Percentiles rank a stretch among this genome's conserved stretches.
These are phyloP conservation scores for Leptographium radiaticola DNA, from an alignment of 2,329 filamentous ascomycete species.

Conservation along the genomic window DNA sequence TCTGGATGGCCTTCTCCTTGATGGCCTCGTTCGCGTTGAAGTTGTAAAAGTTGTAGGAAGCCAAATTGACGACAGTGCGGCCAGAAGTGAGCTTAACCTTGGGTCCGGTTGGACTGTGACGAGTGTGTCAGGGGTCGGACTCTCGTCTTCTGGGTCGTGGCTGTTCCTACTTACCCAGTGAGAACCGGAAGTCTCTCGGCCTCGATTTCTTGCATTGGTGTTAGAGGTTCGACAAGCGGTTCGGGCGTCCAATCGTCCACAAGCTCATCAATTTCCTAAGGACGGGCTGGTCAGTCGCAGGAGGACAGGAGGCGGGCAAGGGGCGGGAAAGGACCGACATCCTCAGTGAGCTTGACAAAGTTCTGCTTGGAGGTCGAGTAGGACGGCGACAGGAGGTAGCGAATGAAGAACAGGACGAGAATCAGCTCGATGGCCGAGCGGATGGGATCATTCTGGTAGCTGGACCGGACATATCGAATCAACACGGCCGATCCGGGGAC, in stretches of 20 bases:
- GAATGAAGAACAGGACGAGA: slow-evolving; percentile 86
- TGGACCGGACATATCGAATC: slow-evolving; percentile 88
- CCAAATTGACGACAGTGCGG: slow-evolving; percentile 83
- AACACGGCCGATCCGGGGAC: slow-evolving; percentile 90
- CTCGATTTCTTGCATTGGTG: slow-evolving; percentile 64
- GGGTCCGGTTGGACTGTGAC: slow-evolving; percentile 65
- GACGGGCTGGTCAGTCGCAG: neutral
- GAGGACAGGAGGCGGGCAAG: slow-evolving; percentile 18
- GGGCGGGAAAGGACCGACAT: slow-evolving; percentile 27
- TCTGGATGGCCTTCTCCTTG: slow-evolving; percentile 90
- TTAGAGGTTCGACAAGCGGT: slow-evolving; percentile 66
- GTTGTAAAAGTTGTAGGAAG: slow-evolving; percentile 96
- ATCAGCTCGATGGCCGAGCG: slow-evolving; percentile 88
- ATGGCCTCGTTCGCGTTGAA: slow-evolving; percentile 85
- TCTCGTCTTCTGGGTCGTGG: neutral
- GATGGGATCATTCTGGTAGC: slow-evolving; percentile 94
- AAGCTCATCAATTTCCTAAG: slow-evolving; percentile 79
- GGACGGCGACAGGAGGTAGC: slow-evolving; percentile 81
- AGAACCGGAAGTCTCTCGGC: slow-evolving; percentile 78
- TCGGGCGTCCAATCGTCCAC: slow-evolving; percentile 96
- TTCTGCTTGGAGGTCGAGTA: slow-evolving; percentile 88
- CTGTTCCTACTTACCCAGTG: slow-evolving; percentile 49
- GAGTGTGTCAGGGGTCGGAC: neutral
- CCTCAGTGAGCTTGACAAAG: slow-evolving; percentile 78
- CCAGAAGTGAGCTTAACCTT: slow-evolving; percentile 82